These are phyloP conservation scores for Acanthamoeba royreba DNA, from an alignment of 208 protist genomes.

Conservation along the genomic window DNA sequence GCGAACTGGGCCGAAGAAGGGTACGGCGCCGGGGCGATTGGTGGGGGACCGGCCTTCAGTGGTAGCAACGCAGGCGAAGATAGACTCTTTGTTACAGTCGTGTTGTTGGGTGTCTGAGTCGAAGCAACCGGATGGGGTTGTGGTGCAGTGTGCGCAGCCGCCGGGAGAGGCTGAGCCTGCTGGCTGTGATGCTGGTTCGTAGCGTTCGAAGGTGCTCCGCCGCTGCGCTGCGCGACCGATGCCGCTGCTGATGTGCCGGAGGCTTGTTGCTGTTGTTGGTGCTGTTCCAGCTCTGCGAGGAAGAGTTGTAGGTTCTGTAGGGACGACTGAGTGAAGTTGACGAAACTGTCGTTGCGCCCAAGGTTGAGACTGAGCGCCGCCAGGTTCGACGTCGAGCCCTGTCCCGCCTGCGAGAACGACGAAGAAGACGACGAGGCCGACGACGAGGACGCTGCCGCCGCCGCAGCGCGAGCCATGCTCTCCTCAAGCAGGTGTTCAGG, in stretches of 20 bases:
- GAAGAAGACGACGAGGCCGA: no score
- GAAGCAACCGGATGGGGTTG: no score
- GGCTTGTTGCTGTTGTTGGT: not conserved
- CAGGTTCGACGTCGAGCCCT: not conserved
- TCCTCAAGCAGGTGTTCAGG: not conserved
- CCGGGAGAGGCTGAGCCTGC: not conserved
- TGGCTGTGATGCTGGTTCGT: not conserved
- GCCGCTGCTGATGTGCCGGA: not conserved
- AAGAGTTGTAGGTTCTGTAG: not conserved
- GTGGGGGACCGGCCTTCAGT: not conserved
- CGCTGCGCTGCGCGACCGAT: not conserved
- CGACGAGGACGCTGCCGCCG: not conserved
- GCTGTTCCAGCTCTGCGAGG: not conserved
- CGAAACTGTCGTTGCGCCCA: not conserved
- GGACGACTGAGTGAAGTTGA: not conserved
- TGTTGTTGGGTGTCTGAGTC: not conserved
- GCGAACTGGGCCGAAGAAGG: not conserved
- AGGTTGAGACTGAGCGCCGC: not conserved
- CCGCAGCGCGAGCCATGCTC: not conserved
- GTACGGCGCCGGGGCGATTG: not conserved
- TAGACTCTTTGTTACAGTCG: not conserved
- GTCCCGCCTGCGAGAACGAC: no score
- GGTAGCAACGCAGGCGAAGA: not conserved
- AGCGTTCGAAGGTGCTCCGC: no score
- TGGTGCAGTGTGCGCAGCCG: not conserved